phyloP scores from a whole-genome alignment of 495 filamentous ascomycete genomes.

The Lepidopterella palustris region DNA sequence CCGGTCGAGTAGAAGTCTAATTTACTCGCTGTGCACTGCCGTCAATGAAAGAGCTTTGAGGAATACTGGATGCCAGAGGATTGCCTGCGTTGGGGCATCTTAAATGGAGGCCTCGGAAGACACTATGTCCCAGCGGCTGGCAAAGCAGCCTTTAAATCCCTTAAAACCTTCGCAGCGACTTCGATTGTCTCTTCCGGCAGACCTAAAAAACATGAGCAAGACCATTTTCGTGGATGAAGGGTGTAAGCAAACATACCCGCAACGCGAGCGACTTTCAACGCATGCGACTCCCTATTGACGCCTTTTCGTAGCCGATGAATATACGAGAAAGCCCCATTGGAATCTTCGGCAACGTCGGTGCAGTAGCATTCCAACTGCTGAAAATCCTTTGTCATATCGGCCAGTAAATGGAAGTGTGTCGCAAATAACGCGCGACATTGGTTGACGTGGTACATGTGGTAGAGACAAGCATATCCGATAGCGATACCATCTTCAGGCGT shows the following conservation, averaged over 20 bases:
- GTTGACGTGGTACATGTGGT: conserved; percentile 72
- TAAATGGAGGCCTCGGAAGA: no score
- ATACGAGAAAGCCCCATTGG: conserved; percentile 66
- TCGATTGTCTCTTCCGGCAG: conserved; percentile 40
- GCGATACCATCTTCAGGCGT: conserved; percentile 87
- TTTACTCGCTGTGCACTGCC: no score
- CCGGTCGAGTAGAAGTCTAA: no score
- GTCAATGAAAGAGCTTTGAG: no score
- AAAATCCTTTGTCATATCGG: conserved; percentile 65
- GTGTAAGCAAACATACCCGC: conserved; percentile 50
- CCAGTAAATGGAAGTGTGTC: conserved; percentile 85
- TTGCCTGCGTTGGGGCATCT: no score
- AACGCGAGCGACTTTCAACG: conserved; percentile 82
- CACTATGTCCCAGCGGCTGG: no score
- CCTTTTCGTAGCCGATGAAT: conserved; percentile 73
- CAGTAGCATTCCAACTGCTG: conserved; percentile 72
- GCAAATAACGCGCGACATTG: conserved; percentile 79
- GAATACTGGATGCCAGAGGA: no score
- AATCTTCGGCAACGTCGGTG: conserved; percentile 74
- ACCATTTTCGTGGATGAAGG: not conserved
- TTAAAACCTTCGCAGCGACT: conserved; percentile 36
- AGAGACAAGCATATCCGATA: conserved; percentile 78
- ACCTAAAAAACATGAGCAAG: conserved; percentile 16
- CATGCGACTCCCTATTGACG: conserved; percentile 81
- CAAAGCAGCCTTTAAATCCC: no score